Percentiles rank a stretch among this genome's conserved stretches.
These are phyloP conservation scores for Aspergillus saccharolyticus DNA, from an alignment of 495 filamentous ascomycete species.

Conservation along the genomic window DNA sequence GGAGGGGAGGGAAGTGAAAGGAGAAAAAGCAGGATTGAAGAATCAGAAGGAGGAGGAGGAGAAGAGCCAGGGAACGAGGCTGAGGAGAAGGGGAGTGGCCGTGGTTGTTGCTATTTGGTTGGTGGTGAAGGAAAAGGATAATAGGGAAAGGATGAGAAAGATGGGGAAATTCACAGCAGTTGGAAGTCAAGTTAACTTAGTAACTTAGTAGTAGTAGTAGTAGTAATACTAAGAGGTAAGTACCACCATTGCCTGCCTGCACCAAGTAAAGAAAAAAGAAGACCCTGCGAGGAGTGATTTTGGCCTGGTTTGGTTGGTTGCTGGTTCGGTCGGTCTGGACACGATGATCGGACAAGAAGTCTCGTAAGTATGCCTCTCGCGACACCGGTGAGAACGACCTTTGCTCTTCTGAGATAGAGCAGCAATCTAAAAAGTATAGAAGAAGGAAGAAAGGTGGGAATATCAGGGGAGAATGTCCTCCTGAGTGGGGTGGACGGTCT, in stretches of 20 bases:
- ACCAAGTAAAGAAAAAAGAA: no score
- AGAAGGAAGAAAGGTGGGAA: slow-evolving; percentile 1
- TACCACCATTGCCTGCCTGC: not conserved
- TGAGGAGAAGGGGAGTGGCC: slow-evolving; percentile 8
- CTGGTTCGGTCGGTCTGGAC: slow-evolving; percentile 1
- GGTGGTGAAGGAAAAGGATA: not conserved
- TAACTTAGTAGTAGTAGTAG: not conserved
- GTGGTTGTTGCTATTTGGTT: slow-evolving; percentile 2
- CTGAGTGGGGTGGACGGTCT: not conserved
- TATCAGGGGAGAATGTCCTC: not conserved
- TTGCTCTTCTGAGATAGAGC: not conserved
- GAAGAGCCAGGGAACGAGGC: slow-evolving; percentile 3
- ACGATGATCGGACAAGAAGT: no score
- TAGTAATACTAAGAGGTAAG: no score
- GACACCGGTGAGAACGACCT: not conserved
- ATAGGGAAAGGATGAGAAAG: not conserved
- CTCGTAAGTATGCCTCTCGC: no score
- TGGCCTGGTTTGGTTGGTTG: not conserved
- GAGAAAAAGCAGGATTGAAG: slow-evolving; percentile 2
- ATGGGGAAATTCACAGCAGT: not conserved
- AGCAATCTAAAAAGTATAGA: not conserved
- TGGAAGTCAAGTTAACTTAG: not conserved
- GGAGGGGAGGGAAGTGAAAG: slow-evolving; percentile 1
- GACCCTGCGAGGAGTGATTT: not conserved
- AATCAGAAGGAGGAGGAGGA: slow-evolving; percentile 8